Conservation (phyloP, 2,329 filamentous ascomycete genomes). For the Aspergillus vadensis region DNA sequence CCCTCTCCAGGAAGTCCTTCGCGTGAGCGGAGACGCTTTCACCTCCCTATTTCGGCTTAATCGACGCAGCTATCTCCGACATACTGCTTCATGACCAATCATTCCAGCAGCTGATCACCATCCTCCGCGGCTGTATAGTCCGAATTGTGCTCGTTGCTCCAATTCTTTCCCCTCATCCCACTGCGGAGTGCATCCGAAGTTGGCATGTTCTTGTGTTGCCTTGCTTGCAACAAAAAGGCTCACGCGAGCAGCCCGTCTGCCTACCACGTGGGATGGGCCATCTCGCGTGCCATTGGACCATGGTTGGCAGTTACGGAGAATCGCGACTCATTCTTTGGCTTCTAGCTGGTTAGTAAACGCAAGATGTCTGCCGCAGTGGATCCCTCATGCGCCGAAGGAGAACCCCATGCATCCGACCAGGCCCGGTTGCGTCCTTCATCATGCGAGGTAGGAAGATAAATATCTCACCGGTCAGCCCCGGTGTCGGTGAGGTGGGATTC, state of each 20-base stretch:
- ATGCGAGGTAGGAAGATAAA: conserved; percentile 4
- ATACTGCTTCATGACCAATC: neutral
- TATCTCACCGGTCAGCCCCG: conserved; percentile 1
- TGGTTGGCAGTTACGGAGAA: neutral
- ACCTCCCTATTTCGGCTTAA: conserved; percentile 1
- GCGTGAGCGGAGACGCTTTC: neutral
- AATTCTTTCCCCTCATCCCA: neutral
- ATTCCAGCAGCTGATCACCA: conserved; percentile 6
- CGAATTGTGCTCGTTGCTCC: neutral
- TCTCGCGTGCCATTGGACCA: conserved; percentile 8
- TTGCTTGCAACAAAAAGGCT: neutral
- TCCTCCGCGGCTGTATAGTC: neutral
- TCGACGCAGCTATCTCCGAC: neutral
- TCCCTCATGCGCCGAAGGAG: neutral
- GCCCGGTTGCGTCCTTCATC: neutral
- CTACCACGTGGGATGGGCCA: neutral
- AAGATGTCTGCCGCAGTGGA: neutral
- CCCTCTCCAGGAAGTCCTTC: neutral
- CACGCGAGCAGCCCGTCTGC: conserved; percentile 1
- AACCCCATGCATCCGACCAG: neutral
- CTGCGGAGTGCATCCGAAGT: neutral
- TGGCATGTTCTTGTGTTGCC: neutral
- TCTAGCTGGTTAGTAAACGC: neutral
- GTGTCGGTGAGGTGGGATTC: neutral
- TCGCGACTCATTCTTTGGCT: neutral